Percentiles rank a stretch among this genome's conserved stretches.
Evolutionary conservation across 2,329 filamentous ascomycete genomes (phyloP).

Genomic region (Aspergillus fumigatus): DNA sequence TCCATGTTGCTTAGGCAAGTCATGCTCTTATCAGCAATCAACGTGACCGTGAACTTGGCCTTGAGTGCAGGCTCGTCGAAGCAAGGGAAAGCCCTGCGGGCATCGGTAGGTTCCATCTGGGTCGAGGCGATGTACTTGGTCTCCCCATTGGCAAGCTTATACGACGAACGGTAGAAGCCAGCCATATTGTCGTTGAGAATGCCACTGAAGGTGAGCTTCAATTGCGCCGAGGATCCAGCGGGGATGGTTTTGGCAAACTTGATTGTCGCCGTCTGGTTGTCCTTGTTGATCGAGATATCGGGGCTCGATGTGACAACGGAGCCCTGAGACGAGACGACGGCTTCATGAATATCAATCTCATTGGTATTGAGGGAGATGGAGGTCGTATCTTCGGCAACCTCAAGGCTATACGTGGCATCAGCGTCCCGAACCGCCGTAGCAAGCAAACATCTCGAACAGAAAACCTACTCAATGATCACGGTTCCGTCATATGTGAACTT

Average conservation of each 20-base stretch:
- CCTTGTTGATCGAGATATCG: slow-evolving; percentile 67
- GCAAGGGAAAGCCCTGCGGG: slow-evolving; percentile 86
- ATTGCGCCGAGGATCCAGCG: slow-evolving; percentile 70
- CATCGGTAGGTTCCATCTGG: slow-evolving; percentile 96
- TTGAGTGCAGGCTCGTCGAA: slow-evolving; percentile 96
- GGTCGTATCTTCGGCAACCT: slow-evolving; percentile 77
- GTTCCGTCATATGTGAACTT: slow-evolving; percentile 82
- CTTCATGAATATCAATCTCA: slow-evolving; percentile 76
- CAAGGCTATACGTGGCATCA: slow-evolving; percentile 49
- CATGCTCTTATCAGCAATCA: slow-evolving; percentile 83
- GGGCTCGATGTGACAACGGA: slow-evolving; percentile 58
- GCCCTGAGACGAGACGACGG: slow-evolving; percentile 59
- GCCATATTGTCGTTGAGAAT: slow-evolving; percentile 91
- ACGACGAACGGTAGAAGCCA: slow-evolving; percentile 93
- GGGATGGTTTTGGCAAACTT: slow-evolving; percentile 68
- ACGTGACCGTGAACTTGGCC: slow-evolving; percentile 83
- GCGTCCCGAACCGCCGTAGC: background rate
- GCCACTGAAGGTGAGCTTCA: slow-evolving; percentile 74
- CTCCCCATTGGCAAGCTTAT: slow-evolving; percentile 74
- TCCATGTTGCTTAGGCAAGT: slow-evolving; percentile 98
- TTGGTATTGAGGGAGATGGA: slow-evolving; percentile 84
- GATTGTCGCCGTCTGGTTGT: slow-evolving; percentile 76
- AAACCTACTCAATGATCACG: slow-evolving; percentile 69
- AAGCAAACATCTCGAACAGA: background rate
- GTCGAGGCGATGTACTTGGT: slow-evolving; percentile 81